These are phyloP conservation scores for Sindora glabra DNA, from an alignment of 306 rosid genomes.

Conservation along the genomic window DNA sequence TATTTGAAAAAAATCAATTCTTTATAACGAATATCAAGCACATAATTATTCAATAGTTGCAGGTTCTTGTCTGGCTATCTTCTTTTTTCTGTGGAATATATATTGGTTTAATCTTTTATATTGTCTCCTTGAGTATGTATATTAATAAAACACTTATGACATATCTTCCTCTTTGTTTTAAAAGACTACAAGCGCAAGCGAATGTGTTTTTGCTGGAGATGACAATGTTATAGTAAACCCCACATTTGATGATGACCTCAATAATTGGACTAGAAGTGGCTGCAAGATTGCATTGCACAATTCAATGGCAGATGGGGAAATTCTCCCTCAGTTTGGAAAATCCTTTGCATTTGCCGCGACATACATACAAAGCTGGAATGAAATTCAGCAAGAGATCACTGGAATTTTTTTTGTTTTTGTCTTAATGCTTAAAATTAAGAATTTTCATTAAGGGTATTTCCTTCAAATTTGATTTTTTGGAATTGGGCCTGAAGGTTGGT, in stretches of 20 bases:
- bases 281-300: conserved; percentile 73
- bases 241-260: conserved; percentile 67
- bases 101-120: no score
- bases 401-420: no score
- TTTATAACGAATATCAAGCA: no score
- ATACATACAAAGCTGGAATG: conserved; percentile 83
- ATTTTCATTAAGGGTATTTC: no score
- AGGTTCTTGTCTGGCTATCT: no score
- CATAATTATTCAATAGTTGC: no score
- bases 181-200: conserved; percentile 15
- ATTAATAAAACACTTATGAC: not conserved
- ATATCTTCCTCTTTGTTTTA: not conserved
- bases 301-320: conserved; percentile 70
- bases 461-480: no score
- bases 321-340: conserved; percentile 64
- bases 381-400: conserved; percentile 90
- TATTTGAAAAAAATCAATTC: no score
- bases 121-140: no score
- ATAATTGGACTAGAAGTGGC: conserved; percentile 89
- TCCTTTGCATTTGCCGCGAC: conserved; percentile 69
- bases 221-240: conserved; percentile 63
- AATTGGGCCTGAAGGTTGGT: no score
- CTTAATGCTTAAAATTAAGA: no score
- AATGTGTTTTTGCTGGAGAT: conserved; percentile 29
- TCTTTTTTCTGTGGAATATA: no score